Base-by-base conservation (phyloP, 2,329 filamentous ascomycete species). In the Exophiala sideris region DNA sequence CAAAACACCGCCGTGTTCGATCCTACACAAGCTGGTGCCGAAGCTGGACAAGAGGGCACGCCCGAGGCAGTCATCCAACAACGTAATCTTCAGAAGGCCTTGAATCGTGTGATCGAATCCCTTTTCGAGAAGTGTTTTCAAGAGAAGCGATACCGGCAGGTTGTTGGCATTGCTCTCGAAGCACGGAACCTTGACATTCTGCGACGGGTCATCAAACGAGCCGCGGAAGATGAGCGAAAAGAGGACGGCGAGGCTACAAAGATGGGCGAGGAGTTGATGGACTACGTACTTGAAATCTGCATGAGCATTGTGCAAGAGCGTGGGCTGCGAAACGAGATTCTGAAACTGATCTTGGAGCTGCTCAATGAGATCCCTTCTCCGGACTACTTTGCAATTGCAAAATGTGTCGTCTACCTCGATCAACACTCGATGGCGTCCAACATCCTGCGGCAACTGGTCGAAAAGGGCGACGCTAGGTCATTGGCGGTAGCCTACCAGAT, bases 241-340 rank as follows among this genome's bases (percentile, higher is more conserved):
- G 84, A 86, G 68, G 71, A 76, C 35, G 71, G 70, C 3, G 82
- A 84, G 60, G 73, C 72, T 14, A 75, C 76, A 18, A 73, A 76
- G 34, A 83, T 86, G 24, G 87, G 90, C 14, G 91, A 97, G 68
- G 92, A 97, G 69, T 75, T 99, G 53, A 94, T 99, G 86, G 94
- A 99, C 64, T 99, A 99, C 67, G 88, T 94, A 16, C 76, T 99
- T 58, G 85, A 91, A 63, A 95, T 99, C 62, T 96, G 92, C 78
- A 95, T 99, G 90, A 91, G 95, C 58, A 87, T 97, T 57, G 91
- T 99, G 14, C 94, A 97, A 73, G 94, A 99, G 74, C 84, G 92
- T 49, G 85, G 86, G 45, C 82, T 97, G 67, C 85, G 94, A 58
- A 85, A 85, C 64, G 82, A 86, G 76, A 96, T 99, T 49, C 74